These are phyloP conservation scores for Hypomontagnella monticulosa DNA, from an alignment of 495 filamentous ascomycete species.

Conservation along the genomic window DNA sequence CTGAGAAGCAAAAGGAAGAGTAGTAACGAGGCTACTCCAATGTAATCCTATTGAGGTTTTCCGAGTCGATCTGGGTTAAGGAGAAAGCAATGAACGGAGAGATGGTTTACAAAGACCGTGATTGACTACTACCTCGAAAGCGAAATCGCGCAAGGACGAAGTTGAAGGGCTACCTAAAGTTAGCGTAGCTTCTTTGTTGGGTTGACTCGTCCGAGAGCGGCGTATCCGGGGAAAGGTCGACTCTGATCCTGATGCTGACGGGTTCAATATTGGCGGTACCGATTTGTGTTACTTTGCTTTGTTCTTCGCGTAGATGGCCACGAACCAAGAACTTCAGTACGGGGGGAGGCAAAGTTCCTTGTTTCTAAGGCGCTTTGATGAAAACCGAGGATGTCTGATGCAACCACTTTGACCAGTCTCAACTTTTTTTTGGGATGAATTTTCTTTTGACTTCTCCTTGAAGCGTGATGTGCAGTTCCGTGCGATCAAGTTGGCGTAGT, in stretches of 20 bases:
- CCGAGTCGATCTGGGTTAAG: slow-evolving; percentile 30
- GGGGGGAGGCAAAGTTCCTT: slow-evolving; percentile 16
- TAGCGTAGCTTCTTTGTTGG: slow-evolving; percentile 38
- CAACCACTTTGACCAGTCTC: slow-evolving; percentile 26
- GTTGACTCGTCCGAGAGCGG: slow-evolving; percentile 40
- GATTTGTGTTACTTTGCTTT: slow-evolving; percentile 34
- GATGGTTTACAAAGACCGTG: slow-evolving; percentile 29
- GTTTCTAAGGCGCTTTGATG: slow-evolving; percentile 21
- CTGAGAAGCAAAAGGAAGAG: slow-evolving; percentile 52
- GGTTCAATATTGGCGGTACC: slow-evolving; percentile 13
- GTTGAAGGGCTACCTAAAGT: slow-evolving; percentile 14
- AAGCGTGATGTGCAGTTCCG: slow-evolving; percentile 20
- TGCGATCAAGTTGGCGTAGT: slow-evolving; percentile 29
- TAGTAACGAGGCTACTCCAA: slow-evolving; percentile 35
- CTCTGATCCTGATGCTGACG: slow-evolving; percentile 12
- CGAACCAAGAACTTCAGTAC: slow-evolving; percentile 22
- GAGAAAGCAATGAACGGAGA: slow-evolving; percentile 18
- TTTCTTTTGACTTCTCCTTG: slow-evolving; percentile 22
- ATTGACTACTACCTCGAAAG: slow-evolving; percentile 1
- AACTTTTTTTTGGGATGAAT: background rate
- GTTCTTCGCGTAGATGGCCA: slow-evolving; percentile 11
- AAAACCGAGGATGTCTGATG: slow-evolving; percentile 24
- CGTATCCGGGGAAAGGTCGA: slow-evolving; percentile 11
- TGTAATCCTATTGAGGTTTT: slow-evolving; percentile 15
- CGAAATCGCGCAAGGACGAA: slow-evolving; percentile 29